Evolutionary conservation across 768 basidiomycete species (phyloP), one percentile per base, ranked within the genome.

Genomic region (Tremella mesenterica): DNA sequence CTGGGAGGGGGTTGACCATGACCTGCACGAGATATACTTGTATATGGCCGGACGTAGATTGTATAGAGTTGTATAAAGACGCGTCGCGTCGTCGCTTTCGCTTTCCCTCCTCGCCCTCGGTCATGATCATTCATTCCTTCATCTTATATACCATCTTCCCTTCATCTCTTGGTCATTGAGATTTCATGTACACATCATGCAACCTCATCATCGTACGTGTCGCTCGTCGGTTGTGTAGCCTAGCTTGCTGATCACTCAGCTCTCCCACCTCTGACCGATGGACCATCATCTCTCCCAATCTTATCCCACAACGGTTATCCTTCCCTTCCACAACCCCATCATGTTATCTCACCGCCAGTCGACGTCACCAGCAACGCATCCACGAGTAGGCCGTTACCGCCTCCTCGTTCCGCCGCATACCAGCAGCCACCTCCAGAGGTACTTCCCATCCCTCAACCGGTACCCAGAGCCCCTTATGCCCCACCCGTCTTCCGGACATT

Each of bases 401-500:
- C 34, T 18, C 43, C 53, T 16, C 29, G 33, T 16, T 23, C 23
- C 28, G n/a, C n/a, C n/a, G n/a, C n/a, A n/a, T n/a, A 14, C 20
- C 4, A 31, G 18, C 53, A 30, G 9, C 39, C 2, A 13, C 46
- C 50, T n/a, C n/a, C 53, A 16, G 46, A 55, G n/a, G n/a, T n/a
- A n/a, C n/a, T n/a, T n/a, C 43, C 63, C 21, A 59, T 66, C 5
- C 67, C 67, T 12, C 52, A 52, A 7, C 64, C 67, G 2, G 52
- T 53, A 21, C 62, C 60, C 4, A 66, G 60, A 53, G 60, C 54
- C 12, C 60, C 53, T 3, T 69, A 69, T 44, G 64, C 56, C 6
- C 44, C 67, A 3, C 67, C 66, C n/a, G 61, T 68, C 4, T 68
- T 72, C 36, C 60, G 56, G 44, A 67, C 70, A 3, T 72, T 70